phyloP scores from a whole-genome alignment of 345 rosid genomes.

The Eutrema yunnanense region DNA sequence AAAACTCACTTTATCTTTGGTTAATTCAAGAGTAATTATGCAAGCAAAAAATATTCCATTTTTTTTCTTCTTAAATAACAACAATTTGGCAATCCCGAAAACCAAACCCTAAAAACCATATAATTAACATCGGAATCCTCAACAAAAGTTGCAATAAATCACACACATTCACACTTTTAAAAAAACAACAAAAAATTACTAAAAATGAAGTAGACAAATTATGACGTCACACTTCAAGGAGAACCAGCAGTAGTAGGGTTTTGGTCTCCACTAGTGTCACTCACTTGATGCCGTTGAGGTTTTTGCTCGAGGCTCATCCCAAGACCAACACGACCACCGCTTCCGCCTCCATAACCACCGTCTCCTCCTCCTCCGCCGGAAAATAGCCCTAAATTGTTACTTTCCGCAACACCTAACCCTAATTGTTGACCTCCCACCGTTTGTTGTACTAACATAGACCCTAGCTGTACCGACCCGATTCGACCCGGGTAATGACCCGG shows the following conservation, averaged over 20 bases:
- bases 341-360: background rate
- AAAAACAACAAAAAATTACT: background rate
- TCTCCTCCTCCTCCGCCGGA: slow-evolving; percentile 3
- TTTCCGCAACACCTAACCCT: slow-evolving; percentile 38
- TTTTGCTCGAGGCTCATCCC: slow-evolving; percentile 50
- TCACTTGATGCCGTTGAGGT: slow-evolving; percentile 24
- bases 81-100: slow-evolving; percentile 10
- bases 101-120: background rate
- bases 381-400: slow-evolving; percentile 39
- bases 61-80: background rate
- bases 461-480: slow-evolving; percentile 41
- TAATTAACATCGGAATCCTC: background rate
- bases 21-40: background rate
- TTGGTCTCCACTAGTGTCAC: slow-evolving; percentile 40
- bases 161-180: background rate
- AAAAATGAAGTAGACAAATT: background rate
- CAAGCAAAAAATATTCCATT: background rate
- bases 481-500: slow-evolving; percentile 39
- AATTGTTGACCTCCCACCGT: slow-evolving; percentile 43
- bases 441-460: slow-evolving; percentile 58
- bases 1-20: background rate
- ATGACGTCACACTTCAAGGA: slow-evolving; percentile 8
- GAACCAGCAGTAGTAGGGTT: slow-evolving; percentile 31
- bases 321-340: slow-evolving; percentile 33
- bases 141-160: slow-evolving; percentile 3